Evolutionary conservation across 1,284 basidiomycete genomes (phyloP), one percentile per base, ranked within the genome.

Genomic region (Uromyces viciae-fabae): DNA sequence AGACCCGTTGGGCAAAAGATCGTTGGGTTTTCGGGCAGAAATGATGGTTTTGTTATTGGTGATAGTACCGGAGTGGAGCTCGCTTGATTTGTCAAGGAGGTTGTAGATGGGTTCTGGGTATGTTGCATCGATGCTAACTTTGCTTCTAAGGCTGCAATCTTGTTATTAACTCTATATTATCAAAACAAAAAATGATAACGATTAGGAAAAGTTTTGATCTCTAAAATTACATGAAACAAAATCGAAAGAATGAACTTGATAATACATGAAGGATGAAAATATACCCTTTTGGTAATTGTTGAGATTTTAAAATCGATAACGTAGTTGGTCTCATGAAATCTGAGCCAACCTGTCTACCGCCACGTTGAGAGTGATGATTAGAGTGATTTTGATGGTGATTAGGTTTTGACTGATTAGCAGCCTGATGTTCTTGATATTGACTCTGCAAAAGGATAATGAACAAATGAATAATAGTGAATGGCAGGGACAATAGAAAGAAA

Each of bases 71-170:
- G 19, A 31, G 46, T 28, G 36, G 42, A 19, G 38, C 22, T n/a
- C 25, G 52, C 17, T 58, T 64, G 31, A 22, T 36, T 19, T 5
- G 42, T 69, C n/a, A n/a, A n/a, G 3, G 60, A 15, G 14, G 36
- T 36, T 15, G 46, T 28, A 22, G 68, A 54, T 36, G 64, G 73
- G 22, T 81, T 75, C 4, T 73, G 56, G 31, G 73, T 43, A 42
- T 82, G 79, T 46, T 83, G 82, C 89, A 97, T 90, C 82, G 93
- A 90, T 11, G 91, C 90, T 28, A 98, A 88, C 86, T 98, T 98
- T 4, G 95, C 95, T 86, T 98, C 96, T 89, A 98, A 92, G 82
- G 92, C 91, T 1, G 94, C 94, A 83, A 98, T 98, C 87, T 97
- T 97, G 82, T 91, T 91, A 69, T 90, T 88, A 0, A 93, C 94